Evolutionary conservation across 192 early-diverging fungal species (phyloP).

Genomic region (Polychytrium aggregatum): DNA sequence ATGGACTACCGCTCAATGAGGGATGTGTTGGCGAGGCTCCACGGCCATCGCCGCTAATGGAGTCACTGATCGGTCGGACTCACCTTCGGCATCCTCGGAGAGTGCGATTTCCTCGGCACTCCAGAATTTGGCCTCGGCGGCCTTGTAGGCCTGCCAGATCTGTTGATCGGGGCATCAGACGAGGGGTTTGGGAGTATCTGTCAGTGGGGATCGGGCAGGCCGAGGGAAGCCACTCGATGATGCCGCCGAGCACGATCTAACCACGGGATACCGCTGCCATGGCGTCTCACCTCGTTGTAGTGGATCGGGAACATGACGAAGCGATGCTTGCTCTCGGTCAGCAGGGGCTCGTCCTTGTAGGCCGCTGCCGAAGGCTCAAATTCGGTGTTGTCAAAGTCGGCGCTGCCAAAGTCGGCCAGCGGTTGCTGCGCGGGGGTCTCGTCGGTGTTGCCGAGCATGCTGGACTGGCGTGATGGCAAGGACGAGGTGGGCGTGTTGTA

Average conservation of each 20-base stretch:
- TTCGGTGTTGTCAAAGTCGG: too few relatives aligned
- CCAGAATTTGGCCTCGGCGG: conserved; percentile 95
- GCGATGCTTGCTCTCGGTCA: conserved; percentile 17
- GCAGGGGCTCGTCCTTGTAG: conserved; percentile 24
- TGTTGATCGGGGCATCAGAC: conserved; percentile 2
- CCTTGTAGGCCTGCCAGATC: conserved; percentile 97
- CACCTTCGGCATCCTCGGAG: conserved; percentile 62
- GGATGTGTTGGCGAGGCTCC: too few relatives aligned
- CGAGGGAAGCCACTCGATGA: neutral
- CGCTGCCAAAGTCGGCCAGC: too few relatives aligned
- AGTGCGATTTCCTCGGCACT: conserved; percentile 93
- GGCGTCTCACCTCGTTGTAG: conserved; percentile 28
- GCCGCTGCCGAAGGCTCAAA: neutral
- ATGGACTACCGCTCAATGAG: too few relatives aligned
- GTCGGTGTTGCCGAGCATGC: too few relatives aligned
- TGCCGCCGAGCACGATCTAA: neutral
- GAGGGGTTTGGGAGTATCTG: neutral
- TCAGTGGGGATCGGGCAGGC: too few relatives aligned
- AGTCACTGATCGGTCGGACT: neutral
- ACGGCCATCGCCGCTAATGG: too few relatives aligned
- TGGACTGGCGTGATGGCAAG: too few relatives aligned
- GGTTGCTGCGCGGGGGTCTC: too few relatives aligned
- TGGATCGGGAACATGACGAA: conserved; percentile 45
- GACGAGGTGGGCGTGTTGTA: too few relatives aligned
- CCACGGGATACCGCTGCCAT: neutral